These are phyloP conservation scores for Erythrophleum fordii DNA, from an alignment of 306 rosid genomes.

Conservation along the genomic window DNA sequence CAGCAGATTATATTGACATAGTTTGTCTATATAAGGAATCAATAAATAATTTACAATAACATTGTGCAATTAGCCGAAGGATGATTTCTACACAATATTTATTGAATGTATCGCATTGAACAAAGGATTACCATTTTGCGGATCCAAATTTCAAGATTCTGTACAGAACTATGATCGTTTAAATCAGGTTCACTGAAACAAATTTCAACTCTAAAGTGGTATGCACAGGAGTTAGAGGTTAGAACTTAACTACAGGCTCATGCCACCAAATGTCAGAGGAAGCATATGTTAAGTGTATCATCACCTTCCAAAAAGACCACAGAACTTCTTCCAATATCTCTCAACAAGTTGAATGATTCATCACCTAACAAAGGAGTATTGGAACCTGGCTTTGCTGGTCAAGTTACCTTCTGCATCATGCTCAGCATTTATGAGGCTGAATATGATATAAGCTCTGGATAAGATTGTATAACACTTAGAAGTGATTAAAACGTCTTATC, in stretches of 20 bases:
- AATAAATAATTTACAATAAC: neutral
- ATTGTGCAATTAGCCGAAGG: neutral
- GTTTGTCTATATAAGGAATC: neutral
- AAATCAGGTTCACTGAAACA: neutral
- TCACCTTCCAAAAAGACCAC: neutral
- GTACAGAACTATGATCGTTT: neutral
- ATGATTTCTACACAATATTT: neutral
- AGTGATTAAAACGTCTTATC: constrained; percentile 1
- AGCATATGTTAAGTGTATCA: neutral
- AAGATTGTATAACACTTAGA: neutral
- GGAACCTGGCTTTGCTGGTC: neutral
- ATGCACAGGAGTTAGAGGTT: neutral
- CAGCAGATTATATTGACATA: neutral
- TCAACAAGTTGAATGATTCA: neutral
- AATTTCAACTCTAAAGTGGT: neutral
- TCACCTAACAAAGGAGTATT: neutral
- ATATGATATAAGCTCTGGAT: constrained; percentile 18
- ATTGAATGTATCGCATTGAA: neutral
- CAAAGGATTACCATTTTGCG: neutral
- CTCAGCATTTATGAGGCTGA: neutral
- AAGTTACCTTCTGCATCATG: constrained; percentile 8
- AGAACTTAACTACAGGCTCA: neutral
- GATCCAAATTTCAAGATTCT: constrained; percentile 13
- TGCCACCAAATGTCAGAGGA: constrained; percentile 15
- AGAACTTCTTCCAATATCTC: neutral